Evolutionary conservation across 2,329 filamentous ascomycete genomes (phyloP).

Genomic region (Fusarium brevicatenulatum): DNA sequence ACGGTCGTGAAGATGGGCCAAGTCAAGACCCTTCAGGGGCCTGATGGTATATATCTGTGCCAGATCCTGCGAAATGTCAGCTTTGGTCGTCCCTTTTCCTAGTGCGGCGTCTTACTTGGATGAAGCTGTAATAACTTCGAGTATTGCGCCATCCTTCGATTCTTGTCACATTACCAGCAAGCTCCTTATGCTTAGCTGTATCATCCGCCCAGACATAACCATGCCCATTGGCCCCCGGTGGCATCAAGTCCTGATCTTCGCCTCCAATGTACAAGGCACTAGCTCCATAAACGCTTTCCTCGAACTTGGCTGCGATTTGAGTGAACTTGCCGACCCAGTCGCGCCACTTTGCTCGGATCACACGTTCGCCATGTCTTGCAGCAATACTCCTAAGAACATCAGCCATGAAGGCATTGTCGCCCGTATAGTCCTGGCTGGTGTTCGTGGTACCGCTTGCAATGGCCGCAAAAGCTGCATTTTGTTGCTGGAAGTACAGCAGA

Average conservation of each 20-base stretch:
- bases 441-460: constrained; percentile 56
- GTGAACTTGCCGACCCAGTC: constrained; percentile 96
- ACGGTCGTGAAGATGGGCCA: constrained; percentile 93
- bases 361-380: constrained; percentile 87
- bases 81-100: neutral
- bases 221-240: constrained; percentile 76
- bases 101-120: constrained; percentile 68
- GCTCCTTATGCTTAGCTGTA: constrained; percentile 79
- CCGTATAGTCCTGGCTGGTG: constrained; percentile 74
- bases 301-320: constrained; percentile 90
- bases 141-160: constrained; percentile 98
- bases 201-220: constrained; percentile 97
- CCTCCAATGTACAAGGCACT: constrained; percentile 88
- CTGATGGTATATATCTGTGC: constrained; percentile 71
- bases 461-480: constrained; percentile 68
- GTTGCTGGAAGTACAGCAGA: constrained; percentile 86
- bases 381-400: constrained; percentile 85
- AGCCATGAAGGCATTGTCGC: constrained; percentile 89
- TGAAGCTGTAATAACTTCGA: constrained; percentile 93
- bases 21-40: constrained; percentile 82
- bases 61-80: constrained; percentile 63
- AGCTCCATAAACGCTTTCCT: constrained; percentile 94
- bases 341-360: constrained; percentile 90
- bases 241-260: constrained; percentile 71
- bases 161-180: constrained; percentile 89